phyloP scores from a whole-genome alignment of 148 eudicot genomes.

The Chenopodium suecicum region DNA sequence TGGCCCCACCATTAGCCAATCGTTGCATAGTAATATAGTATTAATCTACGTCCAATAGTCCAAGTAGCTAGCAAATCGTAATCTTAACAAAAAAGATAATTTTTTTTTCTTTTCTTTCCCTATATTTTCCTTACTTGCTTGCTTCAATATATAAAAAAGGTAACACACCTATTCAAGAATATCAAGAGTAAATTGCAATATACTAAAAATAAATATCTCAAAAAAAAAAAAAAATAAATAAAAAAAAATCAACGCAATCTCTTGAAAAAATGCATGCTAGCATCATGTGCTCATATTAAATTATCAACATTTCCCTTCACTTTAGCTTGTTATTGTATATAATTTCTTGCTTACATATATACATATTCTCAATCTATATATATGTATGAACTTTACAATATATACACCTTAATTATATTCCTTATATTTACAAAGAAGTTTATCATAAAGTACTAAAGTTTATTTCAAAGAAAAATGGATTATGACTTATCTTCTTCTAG shows the following conservation, averaged over 20 bases:
- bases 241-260: conserved; percentile 20
- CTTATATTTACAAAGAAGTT: not conserved
- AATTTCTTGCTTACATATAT: not conserved
- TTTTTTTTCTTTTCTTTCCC: not conserved
- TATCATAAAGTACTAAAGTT: no score
- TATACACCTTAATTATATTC: not conserved
- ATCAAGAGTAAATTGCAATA: conserved; percentile 24
- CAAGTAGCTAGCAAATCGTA: conserved; percentile 21
- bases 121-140: conserved; percentile 1
- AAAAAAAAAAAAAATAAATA: not conserved
- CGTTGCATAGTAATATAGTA: conserved; percentile 2
- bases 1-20: conserved; percentile 10
- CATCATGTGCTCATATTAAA: conserved; percentile 30
- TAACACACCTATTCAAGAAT: conserved; percentile 9
- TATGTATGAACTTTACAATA: not conserved
- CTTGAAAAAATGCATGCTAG: conserved; percentile 1
- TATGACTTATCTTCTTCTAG: conserved; percentile 14
- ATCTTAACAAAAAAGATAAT: conserved; percentile 25
- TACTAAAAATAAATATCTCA: conserved; percentile 10
- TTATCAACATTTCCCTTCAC: conserved; percentile 1
- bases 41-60: not conserved
- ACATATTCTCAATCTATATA: not conserved
- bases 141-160: conserved; percentile 28
- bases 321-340: not conserved
- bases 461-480: conserved; percentile 11